Evolutionary conservation across 306 rosid species (phyloP).

Genomic region (Prosopis cineraria): DNA sequence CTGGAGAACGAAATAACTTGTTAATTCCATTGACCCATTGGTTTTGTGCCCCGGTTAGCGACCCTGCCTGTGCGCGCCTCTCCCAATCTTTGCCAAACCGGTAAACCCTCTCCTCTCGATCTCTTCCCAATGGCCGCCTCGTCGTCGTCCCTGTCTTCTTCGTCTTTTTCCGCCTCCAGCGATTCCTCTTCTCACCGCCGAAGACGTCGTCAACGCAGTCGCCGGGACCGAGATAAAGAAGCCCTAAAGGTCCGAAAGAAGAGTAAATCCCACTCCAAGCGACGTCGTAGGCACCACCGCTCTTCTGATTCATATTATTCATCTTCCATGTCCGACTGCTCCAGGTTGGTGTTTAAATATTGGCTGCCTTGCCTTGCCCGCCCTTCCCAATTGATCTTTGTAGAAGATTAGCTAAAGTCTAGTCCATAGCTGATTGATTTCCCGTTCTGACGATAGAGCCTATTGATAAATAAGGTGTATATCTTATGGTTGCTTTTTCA

Average conservation of each 20-base stretch:
- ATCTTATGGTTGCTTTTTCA: too few relatives aligned
- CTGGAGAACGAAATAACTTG: neutral
- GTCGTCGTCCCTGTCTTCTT: constrained; percentile 49
- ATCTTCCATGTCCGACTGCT: constrained; percentile 52
- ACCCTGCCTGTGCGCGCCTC: neutral
- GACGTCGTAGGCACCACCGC: constrained; percentile 70
- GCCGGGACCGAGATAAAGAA: constrained; percentile 56
- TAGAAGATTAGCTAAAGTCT: neutral
- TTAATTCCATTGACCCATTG: neutral
- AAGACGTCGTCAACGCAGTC: constrained; percentile 43
- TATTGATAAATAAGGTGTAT: neutral
- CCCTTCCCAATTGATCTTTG: neutral
- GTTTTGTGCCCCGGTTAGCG: too few relatives aligned
- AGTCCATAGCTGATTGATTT: neutral
- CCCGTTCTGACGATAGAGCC: neutral
- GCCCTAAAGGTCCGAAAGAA: constrained; percentile 70
- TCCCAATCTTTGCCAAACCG: constrained; percentile 33
- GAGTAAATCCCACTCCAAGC: constrained; percentile 68
- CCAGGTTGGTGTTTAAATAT: constrained; percentile 48
- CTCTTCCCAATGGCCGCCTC: constrained; percentile 65
- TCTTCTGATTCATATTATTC: constrained; percentile 62
- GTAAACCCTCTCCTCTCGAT: constrained; percentile 36
- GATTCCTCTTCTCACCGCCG: constrained; percentile 59
- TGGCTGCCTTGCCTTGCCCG: neutral
- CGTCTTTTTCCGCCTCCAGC: neutral